These are phyloP conservation scores for Xerocomus spinulosus DNA, from an alignment of 768 basidiomycete species.

Conservation along the genomic window DNA sequence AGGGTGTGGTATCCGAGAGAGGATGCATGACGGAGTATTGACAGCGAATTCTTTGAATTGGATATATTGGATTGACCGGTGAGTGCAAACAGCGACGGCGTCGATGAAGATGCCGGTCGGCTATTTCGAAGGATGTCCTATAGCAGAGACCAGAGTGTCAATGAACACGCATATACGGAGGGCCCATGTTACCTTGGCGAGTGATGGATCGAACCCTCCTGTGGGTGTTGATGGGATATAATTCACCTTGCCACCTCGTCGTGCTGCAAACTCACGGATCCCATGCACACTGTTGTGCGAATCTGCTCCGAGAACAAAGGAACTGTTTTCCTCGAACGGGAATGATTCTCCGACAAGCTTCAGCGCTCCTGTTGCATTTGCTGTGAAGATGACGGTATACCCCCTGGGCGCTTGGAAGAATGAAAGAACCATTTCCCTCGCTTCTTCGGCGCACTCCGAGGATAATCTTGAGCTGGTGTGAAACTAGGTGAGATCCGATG, in stretches of 20 bases:
- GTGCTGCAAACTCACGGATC: constrained; percentile 64
- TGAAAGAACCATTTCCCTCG: constrained; percentile 64
- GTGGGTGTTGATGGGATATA: constrained; percentile 62
- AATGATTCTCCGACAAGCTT: constrained; percentile 82
- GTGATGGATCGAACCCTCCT: constrained; percentile 58
- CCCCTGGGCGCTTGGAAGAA: constrained; percentile 74
- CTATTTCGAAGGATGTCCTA: constrained; percentile 54
- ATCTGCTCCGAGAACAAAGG: constrained; percentile 67
- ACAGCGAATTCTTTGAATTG: constrained; percentile 66
- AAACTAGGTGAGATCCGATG: not conserved
- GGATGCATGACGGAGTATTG: constrained; percentile 58
- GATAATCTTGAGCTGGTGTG: constrained; percentile 62
- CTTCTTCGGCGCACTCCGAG: constrained; percentile 59
- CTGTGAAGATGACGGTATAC: constrained; percentile 78
- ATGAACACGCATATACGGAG: constrained; percentile 18
- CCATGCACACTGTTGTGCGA: constrained; percentile 85
- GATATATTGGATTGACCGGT: constrained; percentile 83
- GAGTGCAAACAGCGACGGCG: constrained; percentile 63
- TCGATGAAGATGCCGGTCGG: constrained; percentile 35
- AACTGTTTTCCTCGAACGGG: constrained; percentile 56
- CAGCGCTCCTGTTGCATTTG: constrained; percentile 74
- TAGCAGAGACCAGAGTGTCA: not conserved
- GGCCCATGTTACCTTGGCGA: constrained; percentile 49
- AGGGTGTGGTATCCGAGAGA: constrained; percentile 69
- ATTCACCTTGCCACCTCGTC: constrained; percentile 49